Base-by-base conservation (phyloP, 1,284 basidiomycete species). In the Peniophora sp. region DNA sequence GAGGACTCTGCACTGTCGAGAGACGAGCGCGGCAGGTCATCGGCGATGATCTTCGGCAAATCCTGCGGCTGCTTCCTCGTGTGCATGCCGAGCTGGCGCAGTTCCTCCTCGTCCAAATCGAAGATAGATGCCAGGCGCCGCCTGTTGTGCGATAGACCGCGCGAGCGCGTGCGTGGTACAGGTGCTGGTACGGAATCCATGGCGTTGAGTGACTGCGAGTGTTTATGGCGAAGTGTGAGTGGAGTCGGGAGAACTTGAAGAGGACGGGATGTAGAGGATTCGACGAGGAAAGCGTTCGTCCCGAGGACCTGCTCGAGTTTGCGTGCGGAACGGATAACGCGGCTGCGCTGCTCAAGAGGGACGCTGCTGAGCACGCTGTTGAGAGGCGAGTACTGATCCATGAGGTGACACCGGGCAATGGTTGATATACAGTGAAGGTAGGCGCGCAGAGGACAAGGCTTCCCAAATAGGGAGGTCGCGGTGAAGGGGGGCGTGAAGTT, bases 281-380 rank as follows among this genome's bases (percentile, higher is more conserved):
- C 81, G 39, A 78, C 50, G 45, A 81, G 62, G 52, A 69, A 69
- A 0, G 82, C 79, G 0, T 77, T 78, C 2, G 74, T 68, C 19
- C 83, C 81, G 25, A 83, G 70, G 25, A 85, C 66, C 0, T 71
- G 69, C 17, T 71, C 77, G 38, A 83, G 70, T 58, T 85, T 85
- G 55, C 78, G 70, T 1, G 81, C 74, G 0, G 81, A 79, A 46
- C 77, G 75, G 41, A 83, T 67, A 22, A 82, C 73, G 49, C 78
- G 77, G 5, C 69, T 59, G 14, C 79, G 78, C 53, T 82, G 72
- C 43, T 68, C 64, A 0, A 67, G 60, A 48, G 72, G 67, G 35
- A 83, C 74, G 17, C 58, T 64, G 60, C 82, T 81, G 50, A 66
- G 63, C 27, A 32, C 27, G 27, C 27, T 32, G 27, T 6, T 81